Evolutionary conservation across 768 basidiomycete species (phyloP).

Genomic region (Tephrocybe sp.): DNA sequence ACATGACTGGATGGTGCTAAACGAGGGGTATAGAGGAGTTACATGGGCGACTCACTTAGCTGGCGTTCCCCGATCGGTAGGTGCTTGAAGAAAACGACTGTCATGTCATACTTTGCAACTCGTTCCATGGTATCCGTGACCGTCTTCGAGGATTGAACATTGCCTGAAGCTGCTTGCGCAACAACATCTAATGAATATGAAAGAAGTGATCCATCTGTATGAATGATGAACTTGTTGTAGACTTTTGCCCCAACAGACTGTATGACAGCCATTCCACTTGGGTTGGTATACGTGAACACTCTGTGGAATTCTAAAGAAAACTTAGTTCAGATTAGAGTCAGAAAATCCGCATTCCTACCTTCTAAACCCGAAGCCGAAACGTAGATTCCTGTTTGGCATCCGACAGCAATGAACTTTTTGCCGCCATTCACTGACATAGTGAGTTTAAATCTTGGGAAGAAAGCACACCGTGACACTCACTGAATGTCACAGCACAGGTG

Average conservation of each 20-base stretch:
- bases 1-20: slow-evolving; percentile 52
- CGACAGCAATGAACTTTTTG: slow-evolving; percentile 62
- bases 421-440: slow-evolving; percentile 42
- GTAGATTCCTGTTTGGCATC: slow-evolving; percentile 71
- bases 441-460: neutral
- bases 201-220: slow-evolving; percentile 54
- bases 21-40: neutral
- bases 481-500: slow-evolving; percentile 58
- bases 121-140: slow-evolving; percentile 63
- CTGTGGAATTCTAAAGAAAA: slow-evolving; percentile 50
- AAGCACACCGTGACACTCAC: slow-evolving; percentile 39
- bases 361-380: slow-evolving; percentile 54
- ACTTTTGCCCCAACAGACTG: slow-evolving; percentile 39
- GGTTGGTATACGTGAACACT: slow-evolving; percentile 51
- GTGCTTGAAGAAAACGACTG: slow-evolving; percentile 62
- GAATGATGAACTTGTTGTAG: slow-evolving; percentile 70
- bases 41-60: slow-evolving; percentile 45
- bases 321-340: neutral
- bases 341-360: slow-evolving; percentile 34
- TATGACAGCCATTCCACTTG: slow-evolving; percentile 57
- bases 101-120: slow-evolving; percentile 51
- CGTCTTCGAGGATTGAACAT: slow-evolving; percentile 38
- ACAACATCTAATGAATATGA: slow-evolving; percentile 76
- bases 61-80: slow-evolving; percentile 52
- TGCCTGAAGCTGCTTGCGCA: slow-evolving; percentile 54